Base-by-base conservation (phyloP, 495 filamentous ascomycete species). In the Aspergillus wentii region DNA sequence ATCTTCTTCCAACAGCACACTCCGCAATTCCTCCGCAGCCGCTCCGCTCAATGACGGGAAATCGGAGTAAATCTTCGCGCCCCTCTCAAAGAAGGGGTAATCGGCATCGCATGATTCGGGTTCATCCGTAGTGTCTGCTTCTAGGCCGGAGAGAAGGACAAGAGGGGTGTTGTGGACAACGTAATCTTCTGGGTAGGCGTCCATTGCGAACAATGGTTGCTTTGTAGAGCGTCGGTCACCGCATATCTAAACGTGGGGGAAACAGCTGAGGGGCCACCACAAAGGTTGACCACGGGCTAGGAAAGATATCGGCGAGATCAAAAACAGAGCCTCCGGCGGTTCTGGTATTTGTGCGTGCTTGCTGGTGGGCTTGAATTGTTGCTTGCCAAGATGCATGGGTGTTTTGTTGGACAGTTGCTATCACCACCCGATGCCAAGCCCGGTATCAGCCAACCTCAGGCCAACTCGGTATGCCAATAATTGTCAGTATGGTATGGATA, bases 131-230 rank as follows among this genome's bases (percentile, higher is more conserved):
- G 25, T 36, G 3, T 31, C 51, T 30, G 59, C 44, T 22, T 76
- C 74, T 4, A 94, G 69, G 5, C 89, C 89, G 16, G 85, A 87
- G 18, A 92, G 71, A 15, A 94, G 59, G 40, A 95, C 63, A 23
- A 92, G 74, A 11, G 89, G 89, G 41, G 87, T 67, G 56, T 87
- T 88, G 62, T 89, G 88, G 59, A 79, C 74, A 63, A 90, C 68
- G 64, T 88, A 91, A 52, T 82, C 79, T 47, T 71, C 57, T 26
- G 88, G 86, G 64, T 92, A 95, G 44, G 79, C 88, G 68, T 95
- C 88, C 89, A 95, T 95, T 53, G 63, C 63, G 63, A 64, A 66
- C 60, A 55, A 46, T 40, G 40, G 35, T 41, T 56, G 45, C 38
- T 54, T 47, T 16, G 38, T 22, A 38, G 35, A 31, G 37, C 33